These are phyloP conservation scores for Apiospora arundinis DNA, from an alignment of 2,329 filamentous ascomycete species.

Conservation along the genomic window DNA sequence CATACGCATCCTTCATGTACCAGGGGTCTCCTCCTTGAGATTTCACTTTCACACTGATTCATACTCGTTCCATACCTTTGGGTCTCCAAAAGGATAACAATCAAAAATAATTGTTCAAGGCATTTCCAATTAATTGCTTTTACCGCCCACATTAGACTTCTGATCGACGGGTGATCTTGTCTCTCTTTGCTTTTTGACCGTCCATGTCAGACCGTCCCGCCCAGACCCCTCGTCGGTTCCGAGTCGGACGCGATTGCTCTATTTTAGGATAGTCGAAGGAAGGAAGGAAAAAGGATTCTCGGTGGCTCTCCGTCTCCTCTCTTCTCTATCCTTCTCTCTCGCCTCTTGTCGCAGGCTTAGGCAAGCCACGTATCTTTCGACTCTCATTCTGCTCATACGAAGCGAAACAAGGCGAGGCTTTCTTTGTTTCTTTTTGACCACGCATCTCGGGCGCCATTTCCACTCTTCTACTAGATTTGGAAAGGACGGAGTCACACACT, in stretches of 20 bases:
- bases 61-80: background rate
- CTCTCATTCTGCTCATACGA: background rate
- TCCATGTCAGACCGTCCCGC: background rate
- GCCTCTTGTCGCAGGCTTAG: background rate
- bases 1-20: background rate
- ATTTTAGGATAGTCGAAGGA: background rate
- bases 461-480: background rate
- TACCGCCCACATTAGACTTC: background rate
- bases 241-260: background rate
- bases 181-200: slow-evolving; percentile 1
- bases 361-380: background rate
- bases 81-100: background rate
- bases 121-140: background rate
- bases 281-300: background rate
- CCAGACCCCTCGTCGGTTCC: background rate
- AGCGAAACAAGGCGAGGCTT: background rate
- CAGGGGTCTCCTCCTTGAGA: no score
- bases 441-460: background rate
- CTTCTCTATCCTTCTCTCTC: background rate
- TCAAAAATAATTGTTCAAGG: background rate
- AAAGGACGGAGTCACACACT: background rate
- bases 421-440: no score
- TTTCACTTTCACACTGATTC: background rate
- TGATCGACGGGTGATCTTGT: slow-evolving; percentile 2
- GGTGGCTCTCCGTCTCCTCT: background rate